Evolutionary conservation across 1,284 basidiomycete genomes (phyloP), one percentile per base, ranked within the genome.

Genomic region (Sutorius eximius): DNA sequence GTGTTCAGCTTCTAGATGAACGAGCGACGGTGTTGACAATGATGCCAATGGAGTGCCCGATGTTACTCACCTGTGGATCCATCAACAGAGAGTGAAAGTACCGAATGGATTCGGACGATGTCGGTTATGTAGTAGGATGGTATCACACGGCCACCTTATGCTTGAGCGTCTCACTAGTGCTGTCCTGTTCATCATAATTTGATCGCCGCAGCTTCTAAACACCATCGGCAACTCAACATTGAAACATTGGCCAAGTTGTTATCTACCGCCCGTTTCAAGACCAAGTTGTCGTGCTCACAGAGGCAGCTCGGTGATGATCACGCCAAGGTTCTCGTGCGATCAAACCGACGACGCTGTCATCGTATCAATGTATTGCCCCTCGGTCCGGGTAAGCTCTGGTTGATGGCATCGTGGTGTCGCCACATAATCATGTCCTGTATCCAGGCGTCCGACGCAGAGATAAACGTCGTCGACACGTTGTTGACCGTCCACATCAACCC

Each of bases 401-500:
- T 53, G 49, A 46, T 48, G 53, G 45, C 36, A 49, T 49, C 41
- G 30, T 44, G 33, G 37, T 52, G 50, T 61, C 51, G 58, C 22
- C 53, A 48, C 69, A 53, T 53, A 66, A 68, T 45, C 32, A 3
- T 43, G 41, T 58, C 40, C 24, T 34, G 8, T 38, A 32, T 34
- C 8, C 71, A 91, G 89, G 87, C 89, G 24, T 81, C 86, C 44
- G 90, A 92, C 57, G 81, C 86, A 36, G 90, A 92, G 67, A 85
- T 91, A 59, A 77, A 87, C 60, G 82, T 91, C 53, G 86, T 90
- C 60, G 82, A 82, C 54, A 81, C 81, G 34, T 71, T 87, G 43
- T 77, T 92, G 67, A 83, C 82, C n/a, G 72, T 90, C 40, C 84
- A 92, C 65, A 80, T 91, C 66, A 87, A 86, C 57, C 89, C 89